phyloP scores from a whole-genome alignment of 2,329 filamentous ascomycete genomes.

The Teratosphaeria epicoccoides region DNA sequence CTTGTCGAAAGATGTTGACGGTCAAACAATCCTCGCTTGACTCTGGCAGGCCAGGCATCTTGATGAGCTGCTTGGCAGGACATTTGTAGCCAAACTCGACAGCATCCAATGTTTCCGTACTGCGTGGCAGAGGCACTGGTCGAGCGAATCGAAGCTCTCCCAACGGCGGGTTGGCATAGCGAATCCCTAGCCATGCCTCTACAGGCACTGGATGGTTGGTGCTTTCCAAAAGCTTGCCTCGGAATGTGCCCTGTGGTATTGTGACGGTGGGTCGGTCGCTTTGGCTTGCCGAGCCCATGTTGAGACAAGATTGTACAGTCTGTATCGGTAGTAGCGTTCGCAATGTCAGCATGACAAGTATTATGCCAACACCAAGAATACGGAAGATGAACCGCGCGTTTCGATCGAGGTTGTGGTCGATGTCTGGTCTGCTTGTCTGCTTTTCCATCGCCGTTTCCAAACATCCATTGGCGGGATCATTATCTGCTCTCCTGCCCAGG shows the following conservation, averaged over 20 bases:
- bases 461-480: no score
- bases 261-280: background rate
- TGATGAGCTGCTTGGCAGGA: slow-evolving; percentile 19
- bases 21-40: slow-evolving; percentile 47
- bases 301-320: background rate
- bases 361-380: background rate
- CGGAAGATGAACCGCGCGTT: background rate
- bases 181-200: slow-evolving; percentile 35
- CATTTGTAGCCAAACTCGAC: slow-evolving; percentile 17
- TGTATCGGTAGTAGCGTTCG: background rate
- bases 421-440: background rate
- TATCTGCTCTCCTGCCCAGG: no score
- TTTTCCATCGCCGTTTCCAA: background rate
- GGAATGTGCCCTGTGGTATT: slow-evolving; percentile 12
- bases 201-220: slow-evolving; percentile 13
- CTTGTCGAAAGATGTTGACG: slow-evolving; percentile 43
- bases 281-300: background rate
- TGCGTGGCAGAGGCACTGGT: slow-evolving; percentile 31
- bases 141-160: slow-evolving; percentile 44
- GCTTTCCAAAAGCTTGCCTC: slow-evolving; percentile 13
- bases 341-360: background rate
- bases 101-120: slow-evolving; percentile 26
- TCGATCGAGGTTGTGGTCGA: background rate
- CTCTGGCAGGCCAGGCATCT: slow-evolving; percentile 7
- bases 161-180: slow-evolving; percentile 45